phyloP scores from a whole-genome alignment of 2,329 filamentous ascomycete genomes.

The Cordyceps cicadae region DNA sequence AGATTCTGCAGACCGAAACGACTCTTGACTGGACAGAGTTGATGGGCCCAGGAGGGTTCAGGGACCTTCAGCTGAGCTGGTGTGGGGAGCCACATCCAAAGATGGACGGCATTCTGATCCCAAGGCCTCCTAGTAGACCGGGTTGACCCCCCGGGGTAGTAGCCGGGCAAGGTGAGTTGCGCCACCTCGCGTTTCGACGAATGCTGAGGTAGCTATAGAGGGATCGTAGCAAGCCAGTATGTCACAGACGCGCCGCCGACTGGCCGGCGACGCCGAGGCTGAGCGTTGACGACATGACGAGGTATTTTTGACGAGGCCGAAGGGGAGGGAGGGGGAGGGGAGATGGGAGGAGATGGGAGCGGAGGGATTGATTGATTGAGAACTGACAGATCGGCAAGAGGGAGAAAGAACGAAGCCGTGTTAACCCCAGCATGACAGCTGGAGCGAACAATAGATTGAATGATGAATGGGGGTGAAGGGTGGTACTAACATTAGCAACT shows the following conservation, averaged over 20 bases:
- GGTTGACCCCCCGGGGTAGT: not conserved
- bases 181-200: no score
- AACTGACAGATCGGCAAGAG: not conserved
- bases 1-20: not conserved
- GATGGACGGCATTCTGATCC: not conserved
- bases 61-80: constrained; percentile 6
- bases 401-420: not conserved
- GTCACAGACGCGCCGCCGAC: no score
- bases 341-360: no score
- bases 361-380: no score
- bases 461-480: no score
- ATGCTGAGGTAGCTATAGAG: no score
- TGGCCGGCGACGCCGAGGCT: not conserved
- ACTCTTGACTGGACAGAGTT: not conserved
- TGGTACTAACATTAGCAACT: not conserved
- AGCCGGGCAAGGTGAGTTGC: no score
- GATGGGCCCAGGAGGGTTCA: not conserved
- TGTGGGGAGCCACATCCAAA: not conserved
- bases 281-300: not conserved
- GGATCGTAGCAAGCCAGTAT: no score
- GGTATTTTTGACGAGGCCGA: no score
- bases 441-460: no score
- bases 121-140: not conserved
- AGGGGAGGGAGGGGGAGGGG: no score
- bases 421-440: not conserved